Base-by-base conservation (phyloP, 75 land plant genomes). In the Ceratopteris richardii region DNA sequence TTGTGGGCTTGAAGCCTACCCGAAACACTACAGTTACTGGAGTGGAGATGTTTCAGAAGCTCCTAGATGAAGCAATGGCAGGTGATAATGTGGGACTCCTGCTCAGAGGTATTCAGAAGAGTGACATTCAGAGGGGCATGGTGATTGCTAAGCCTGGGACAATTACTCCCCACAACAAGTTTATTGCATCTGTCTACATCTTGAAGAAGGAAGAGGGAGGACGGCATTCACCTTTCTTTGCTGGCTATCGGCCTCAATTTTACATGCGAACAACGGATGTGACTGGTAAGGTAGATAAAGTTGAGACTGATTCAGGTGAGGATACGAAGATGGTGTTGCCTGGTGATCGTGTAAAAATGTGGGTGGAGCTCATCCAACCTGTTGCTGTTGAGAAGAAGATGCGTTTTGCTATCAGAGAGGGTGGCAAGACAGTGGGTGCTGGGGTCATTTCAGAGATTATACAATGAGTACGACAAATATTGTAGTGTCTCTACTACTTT, bases 291-390 rank as follows among this genome's bases (percentile, higher is more conserved):
- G 96, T 93, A 39, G 31, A 60, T 1, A 25, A 63, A 16, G 80
- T 88, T 19, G 81, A 81, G 81, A 85, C 77, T 43, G 98, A 89
- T 47, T 76, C 80, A 67, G 96, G 85, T 28, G 96, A 94, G 80
- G 91, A 90, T 61, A 71, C 83, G 2, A 94, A 90, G 84, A 90
- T 94, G 99, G 99, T 94, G 41, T 84, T 94, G 87, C 99, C 99
- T 0, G 91, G 96, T 13, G 99, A 94, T 46, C 73, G 96, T 22
- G 96, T 94, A 29, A 94, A 89, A 68, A 84, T 90, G 85, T 70
- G 63, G 19, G 85, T 94, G 24, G 81, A 89, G 65, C 77, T 94
- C 21, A 89, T 89, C 20, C 72, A 59, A 64, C 84, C 90, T 0
- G 75, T 89, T 29, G 96, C 96, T 2, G 80, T 84, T 65, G 98